Base-by-base conservation (phyloP, 2,329 filamentous ascomycete species). In the Ceratocystis lukuohia region DNA sequence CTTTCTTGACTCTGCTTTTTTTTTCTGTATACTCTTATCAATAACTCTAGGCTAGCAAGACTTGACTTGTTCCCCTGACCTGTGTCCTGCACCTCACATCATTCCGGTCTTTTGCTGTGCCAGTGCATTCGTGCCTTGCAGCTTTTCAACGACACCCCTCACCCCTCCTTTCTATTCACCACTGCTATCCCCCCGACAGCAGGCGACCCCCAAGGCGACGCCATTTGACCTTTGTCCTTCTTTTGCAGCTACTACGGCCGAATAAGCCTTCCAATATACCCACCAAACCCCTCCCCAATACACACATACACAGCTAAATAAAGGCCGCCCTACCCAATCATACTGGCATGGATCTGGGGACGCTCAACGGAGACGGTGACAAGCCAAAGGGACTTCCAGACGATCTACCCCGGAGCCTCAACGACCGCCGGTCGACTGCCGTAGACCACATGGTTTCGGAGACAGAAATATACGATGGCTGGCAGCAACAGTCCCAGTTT, bases 401-500 rank as follows among this genome's bases (percentile, higher is more conserved):
- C 70, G 94, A 99, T 76, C 83, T 99, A 45, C 94, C 94, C 10
- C 94, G 84, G 70, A 96, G 92, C 12, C 83, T 99, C 66, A 88
- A 99, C 75, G 94, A 99, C 78, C 85, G 94, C 68, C 84, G 87
- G 71, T 81, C 81, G 72, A 82, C 88, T 44, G 83, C 86, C 3
- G 80, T 79, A 61, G 85, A 87, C 5, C 66, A 68, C 69, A 83
- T 86, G 69, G 82, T 88, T 66, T 81, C 82, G 48, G 94, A 97
- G 80, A 96, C 92, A 50, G 94, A 97, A 80, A 91, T 96, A 79
- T 99, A 97, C 75, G 94, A 99, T 82, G 94, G 91, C 71, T 99
- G 94, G 94, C 91, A 97, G 86, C 93, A 93, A 70, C 91, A 96
- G 80, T 96, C 93, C 57, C 92, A 96, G 77, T 96, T 96, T 76